Percentiles rank a stretch among this genome's conserved stretches.
phyloP scores from a whole-genome alignment of 2,329 filamentous ascomycete genomes.

The Pseudogymnoascus sp. region DNA sequence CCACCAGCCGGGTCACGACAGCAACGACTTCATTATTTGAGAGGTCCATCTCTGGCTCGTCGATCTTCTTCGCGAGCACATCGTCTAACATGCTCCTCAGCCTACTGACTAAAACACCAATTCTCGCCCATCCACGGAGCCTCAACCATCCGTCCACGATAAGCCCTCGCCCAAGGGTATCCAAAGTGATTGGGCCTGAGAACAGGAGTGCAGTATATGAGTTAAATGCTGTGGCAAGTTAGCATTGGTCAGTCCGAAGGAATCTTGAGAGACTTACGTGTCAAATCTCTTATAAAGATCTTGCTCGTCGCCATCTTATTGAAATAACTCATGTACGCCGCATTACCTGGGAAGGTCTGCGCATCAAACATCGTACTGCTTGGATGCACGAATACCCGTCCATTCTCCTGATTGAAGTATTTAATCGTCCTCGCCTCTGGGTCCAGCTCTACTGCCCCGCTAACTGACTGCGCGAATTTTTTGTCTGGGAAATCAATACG shows the following conservation, averaged over 20 bases:
- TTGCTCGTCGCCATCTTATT: slow-evolving; percentile 87
- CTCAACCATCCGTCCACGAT: slow-evolving; percentile 86
- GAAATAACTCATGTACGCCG: slow-evolving; percentile 80
- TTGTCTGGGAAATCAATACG: slow-evolving; percentile 91
- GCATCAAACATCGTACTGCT: slow-evolving; percentile 77
- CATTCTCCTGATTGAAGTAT: slow-evolving; percentile 80
- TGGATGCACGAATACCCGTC: slow-evolving; percentile 87
- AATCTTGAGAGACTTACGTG: slow-evolving; percentile 49
- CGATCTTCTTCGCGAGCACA: slow-evolving; percentile 70
- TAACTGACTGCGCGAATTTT: slow-evolving; percentile 81
- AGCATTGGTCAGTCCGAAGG: neutral
- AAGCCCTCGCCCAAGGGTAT: slow-evolving; percentile 77
- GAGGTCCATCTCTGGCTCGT: slow-evolving; percentile 57
- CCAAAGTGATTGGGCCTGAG: slow-evolving; percentile 72
- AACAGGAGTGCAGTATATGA: slow-evolving; percentile 83
- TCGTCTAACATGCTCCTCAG: slow-evolving; percentile 80
- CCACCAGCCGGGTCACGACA: slow-evolving; percentile 70
- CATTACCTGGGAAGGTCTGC: slow-evolving; percentile 65
- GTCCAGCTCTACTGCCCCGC: slow-evolving; percentile 85
- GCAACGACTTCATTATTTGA: slow-evolving; percentile 60
- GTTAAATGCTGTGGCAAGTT: slow-evolving; percentile 58
- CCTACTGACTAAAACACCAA: slow-evolving; percentile 79
- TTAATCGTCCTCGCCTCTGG: slow-evolving; percentile 87
- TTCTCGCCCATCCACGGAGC: slow-evolving; percentile 84
- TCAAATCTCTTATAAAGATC: slow-evolving; percentile 83